A percentile compares a stretch with the other conserved stretches of the same genome.
Evolutionary conservation across 371 early-diverging fungal genomes (phyloP).

Genomic region (Mucor sp.): DNA sequence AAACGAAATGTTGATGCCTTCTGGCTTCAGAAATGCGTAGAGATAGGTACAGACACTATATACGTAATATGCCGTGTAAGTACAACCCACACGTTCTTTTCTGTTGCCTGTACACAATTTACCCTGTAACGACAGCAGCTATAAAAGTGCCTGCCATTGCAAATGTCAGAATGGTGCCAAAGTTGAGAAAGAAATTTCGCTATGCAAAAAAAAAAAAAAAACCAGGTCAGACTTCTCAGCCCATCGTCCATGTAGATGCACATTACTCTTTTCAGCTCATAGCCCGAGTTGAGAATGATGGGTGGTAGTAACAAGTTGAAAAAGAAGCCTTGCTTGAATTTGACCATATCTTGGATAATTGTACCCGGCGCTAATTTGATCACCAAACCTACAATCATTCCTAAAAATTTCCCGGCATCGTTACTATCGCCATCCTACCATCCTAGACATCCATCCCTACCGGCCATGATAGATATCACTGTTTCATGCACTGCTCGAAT

Average conservation of each 20-base stretch:
- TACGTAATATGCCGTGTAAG: neutral
- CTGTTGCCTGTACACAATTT: conserved; percentile 20
- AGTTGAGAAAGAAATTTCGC: conserved; percentile 84
- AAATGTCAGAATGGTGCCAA: conserved; percentile 87
- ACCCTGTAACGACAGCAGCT: conserved; percentile 88
- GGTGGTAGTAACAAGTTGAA: conserved; percentile 96
- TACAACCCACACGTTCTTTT: neutral
- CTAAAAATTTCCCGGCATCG: conserved; percentile 27
- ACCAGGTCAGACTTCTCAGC: neutral
- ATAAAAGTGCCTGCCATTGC: conserved; percentile 92
- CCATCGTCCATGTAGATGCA: neutral
- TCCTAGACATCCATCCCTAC: conserved; percentile 28
- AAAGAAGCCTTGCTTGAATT: conserved; percentile 90
- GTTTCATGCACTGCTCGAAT: conserved; percentile 92
- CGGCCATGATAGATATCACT: conserved; percentile 90
- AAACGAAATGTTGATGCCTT: conserved; percentile 65
- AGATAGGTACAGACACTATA: conserved; percentile 67
- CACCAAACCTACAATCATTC: conserved; percentile 85
- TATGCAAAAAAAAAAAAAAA: too few species aligned
- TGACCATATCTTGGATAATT: conserved; percentile 81
- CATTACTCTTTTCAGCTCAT: conserved; percentile 83
- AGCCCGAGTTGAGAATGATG: conserved; percentile 94
- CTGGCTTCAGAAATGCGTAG: conserved; percentile 71
- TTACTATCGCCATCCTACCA: neutral
- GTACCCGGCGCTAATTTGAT: conserved; percentile 75